Evolutionary conservation across 176 grass and related monocot species (phyloP), one percentile per base, ranked within the genome.

Genomic region (Hordeum marinum): DNA sequence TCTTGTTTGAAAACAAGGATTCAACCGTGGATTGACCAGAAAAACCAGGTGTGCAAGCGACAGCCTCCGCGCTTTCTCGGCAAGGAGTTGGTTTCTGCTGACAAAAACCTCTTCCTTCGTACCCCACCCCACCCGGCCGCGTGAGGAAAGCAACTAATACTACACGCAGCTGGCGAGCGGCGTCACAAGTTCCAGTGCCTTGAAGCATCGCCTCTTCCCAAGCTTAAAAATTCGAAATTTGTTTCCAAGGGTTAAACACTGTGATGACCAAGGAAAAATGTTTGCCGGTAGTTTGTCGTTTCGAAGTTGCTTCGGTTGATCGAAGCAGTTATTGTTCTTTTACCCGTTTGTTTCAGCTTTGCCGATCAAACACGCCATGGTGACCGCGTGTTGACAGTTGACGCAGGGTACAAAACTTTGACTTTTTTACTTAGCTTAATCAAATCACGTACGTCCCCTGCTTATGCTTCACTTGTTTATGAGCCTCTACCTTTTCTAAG

Each of bases 341-440:
- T 50, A 6, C 14, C 46, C 4, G 50, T 21, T 9, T 21, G 32
- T 18, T 62, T 11, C 58, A 23, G 20, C 54, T 60, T 67, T 35
- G 77, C 82, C 11, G 87, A 29, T 60, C 78, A 61, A 77, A 82
- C 88, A 82, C 83, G 77, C 6, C 70, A 45, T 45, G 13, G 46
- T 54, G 57, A 5, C 80, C 80, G 55, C n/a, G 67, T 74, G 77
- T 76, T 57, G 76, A 72, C 68, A 6, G 55, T 84, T 24, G 76
- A 72, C 68, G 6, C 43, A 8, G 5, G n/a, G n/a, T n/a, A n/a
- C n/a, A n/a, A n/a, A n/a, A 64, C 32, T 65, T 65, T 88, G 87
- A 74, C 75, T 59, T 43, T 0, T 32, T 32, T 32, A 32, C 31
- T 32, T 32, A 32, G 8, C n/a, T 39, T 36, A 12, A 41, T 6